These are phyloP conservation scores for Perilla frutescens DNA, from an alignment of 257 asterid species.

Conservation along the genomic window DNA sequence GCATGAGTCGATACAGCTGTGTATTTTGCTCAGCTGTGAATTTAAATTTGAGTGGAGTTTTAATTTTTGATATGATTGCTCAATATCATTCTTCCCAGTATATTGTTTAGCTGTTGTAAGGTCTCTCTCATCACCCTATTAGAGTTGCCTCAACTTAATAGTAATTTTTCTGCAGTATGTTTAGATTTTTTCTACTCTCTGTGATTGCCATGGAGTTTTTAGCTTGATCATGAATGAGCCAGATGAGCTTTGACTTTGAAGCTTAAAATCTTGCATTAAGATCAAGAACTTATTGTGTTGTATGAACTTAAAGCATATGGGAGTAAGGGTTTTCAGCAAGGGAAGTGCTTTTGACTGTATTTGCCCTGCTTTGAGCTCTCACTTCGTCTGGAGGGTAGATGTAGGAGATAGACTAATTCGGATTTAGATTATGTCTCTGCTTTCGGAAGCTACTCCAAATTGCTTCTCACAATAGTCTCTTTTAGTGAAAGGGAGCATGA, in stretches of 20 bases:
- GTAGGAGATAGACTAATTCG: neutral
- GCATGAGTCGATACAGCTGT: slow-evolving; percentile 15
- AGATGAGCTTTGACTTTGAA: neutral
- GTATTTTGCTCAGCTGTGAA: slow-evolving; percentile 3
- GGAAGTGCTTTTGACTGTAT: slow-evolving; percentile 12
- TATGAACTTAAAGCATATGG: neutral
- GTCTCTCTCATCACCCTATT: neutral
- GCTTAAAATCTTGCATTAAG: neutral
- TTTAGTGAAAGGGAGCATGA: neutral
- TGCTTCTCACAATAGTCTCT: slow-evolving; percentile 9
- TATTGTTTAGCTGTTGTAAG: neutral
- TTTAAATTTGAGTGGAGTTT: slow-evolving; percentile 1
- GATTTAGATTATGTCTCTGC: neutral
- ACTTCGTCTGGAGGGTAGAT: neutral
- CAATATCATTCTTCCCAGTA: neutral
- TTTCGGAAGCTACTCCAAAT: slow-evolving; percentile 28
- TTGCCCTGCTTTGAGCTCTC: neutral
- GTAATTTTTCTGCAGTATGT: neutral
- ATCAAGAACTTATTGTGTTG: neutral
- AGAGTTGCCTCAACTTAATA: slow-evolving; percentile 5
- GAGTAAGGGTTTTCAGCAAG: neutral
- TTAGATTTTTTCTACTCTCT: neutral
- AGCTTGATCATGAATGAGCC: slow-evolving; percentile 3
- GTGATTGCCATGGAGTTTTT: neutral
- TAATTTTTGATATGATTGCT: slow-evolving; percentile 9